Evolutionary conservation across 1,284 basidiomycete genomes (phyloP).

Genomic region (Ustilago hordei): DNA sequence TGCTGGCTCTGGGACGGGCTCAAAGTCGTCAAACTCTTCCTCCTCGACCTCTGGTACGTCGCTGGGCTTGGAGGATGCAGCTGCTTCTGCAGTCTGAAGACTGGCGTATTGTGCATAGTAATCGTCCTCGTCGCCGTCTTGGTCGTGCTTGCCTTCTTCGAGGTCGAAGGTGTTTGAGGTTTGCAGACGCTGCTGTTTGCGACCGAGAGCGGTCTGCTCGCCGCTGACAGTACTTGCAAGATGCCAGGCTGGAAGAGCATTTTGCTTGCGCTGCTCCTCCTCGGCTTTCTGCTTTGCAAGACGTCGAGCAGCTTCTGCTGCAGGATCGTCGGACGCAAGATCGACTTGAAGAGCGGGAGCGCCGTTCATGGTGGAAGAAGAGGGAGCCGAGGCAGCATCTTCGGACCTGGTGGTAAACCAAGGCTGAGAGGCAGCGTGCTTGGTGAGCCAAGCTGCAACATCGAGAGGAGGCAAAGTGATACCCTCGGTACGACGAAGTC

Average conservation of each 20-base stretch:
- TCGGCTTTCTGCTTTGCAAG: conserved; percentile 60
- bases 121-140: conserved; percentile 58
- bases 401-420: conserved; percentile 45
- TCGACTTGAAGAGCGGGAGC: conserved; percentile 60
- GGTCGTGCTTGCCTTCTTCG: conserved; percentile 41
- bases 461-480: conserved; percentile 78
- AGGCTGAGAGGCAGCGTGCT: conserved; percentile 57
- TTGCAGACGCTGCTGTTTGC: conserved; percentile 47
- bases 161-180: conserved; percentile 34
- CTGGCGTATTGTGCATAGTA: conserved; percentile 66
- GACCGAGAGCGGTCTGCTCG: conserved; percentile 85
- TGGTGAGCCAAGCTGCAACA: conserved; percentile 72
- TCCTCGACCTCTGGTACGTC: conserved; percentile 33
- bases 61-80: conserved; percentile 46
- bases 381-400: conserved; percentile 22
- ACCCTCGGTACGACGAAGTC: conserved; percentile 87
- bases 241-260: conserved; percentile 91
- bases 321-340: conserved; percentile 60
- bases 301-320: conserved; percentile 71
- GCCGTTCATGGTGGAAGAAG: conserved; percentile 38
- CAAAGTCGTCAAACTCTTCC: conserved; percentile 52
- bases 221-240: conserved; percentile 93
- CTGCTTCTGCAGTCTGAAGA: conserved; percentile 51
- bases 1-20: conserved; percentile 21
- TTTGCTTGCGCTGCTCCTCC: conserved; percentile 76